A percentile compares a stretch with the other conserved stretches of the same genome.
Evolutionary conservation across 1,139 yeast species (phyloP).

Genomic region (Diutina neorugosa): DNA sequence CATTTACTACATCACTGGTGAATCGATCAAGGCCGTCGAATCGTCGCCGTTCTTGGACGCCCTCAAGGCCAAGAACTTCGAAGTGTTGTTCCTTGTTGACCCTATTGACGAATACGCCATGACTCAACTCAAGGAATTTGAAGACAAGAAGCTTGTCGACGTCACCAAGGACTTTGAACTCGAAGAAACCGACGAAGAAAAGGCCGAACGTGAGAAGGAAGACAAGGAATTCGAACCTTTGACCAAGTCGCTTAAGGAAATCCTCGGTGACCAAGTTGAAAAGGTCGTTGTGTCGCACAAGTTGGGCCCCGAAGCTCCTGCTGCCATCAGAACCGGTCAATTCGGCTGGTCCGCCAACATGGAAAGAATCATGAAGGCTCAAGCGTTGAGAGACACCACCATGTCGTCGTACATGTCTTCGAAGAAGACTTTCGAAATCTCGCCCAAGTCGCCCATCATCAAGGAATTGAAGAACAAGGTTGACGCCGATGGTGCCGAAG

Average conservation of each 20-base stretch:
- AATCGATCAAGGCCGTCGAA: constrained; percentile 94
- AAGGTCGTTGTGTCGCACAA: constrained; percentile 98
- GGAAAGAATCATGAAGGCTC: constrained; percentile 99
- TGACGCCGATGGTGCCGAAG: constrained; percentile 94
- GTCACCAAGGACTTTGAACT: constrained; percentile 98
- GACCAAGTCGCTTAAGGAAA: constrained; percentile 91
- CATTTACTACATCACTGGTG: constrained; percentile 98
- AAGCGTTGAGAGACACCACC: constrained; percentile 96
- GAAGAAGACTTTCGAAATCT: constrained; percentile 96
- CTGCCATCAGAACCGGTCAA: constrained; percentile 99
- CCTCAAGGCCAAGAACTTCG: constrained; percentile 96
- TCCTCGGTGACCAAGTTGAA: constrained; percentile 97
- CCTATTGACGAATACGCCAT: constrained; percentile 99
- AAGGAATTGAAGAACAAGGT: constrained; percentile 93
- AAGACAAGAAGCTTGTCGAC: constrained; percentile 97
- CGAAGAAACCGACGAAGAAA: constrained; percentile 98
- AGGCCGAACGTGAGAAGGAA: constrained; percentile 87
- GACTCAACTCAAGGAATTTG: constrained; percentile 98
- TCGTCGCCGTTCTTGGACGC: constrained; percentile 99
- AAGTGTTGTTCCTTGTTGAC: constrained; percentile 94
- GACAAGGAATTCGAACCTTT: constrained; percentile 84
- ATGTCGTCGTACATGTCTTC: constrained; percentile 99
- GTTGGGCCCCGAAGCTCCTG: constrained; percentile 92
- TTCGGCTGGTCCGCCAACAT: constrained; percentile 99
- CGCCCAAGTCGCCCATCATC: constrained; percentile 93